These are phyloP conservation scores for Arachis stenosperma DNA, from an alignment of 306 rosid genomes.

Conservation along the genomic window DNA sequence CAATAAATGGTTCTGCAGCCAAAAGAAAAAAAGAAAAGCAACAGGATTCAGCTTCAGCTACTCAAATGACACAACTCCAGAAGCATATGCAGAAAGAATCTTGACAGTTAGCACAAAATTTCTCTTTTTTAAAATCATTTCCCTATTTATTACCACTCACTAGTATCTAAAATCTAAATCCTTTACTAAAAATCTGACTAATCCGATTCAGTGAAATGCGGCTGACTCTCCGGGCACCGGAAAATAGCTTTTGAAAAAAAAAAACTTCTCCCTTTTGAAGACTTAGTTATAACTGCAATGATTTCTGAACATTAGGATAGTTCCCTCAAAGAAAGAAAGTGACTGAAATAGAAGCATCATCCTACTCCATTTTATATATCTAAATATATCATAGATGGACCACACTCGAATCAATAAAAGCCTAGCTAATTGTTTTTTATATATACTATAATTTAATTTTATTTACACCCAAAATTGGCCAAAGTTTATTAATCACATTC, in stretches of 20 bases:
- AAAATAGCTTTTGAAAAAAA: neutral
- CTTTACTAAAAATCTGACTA: no score
- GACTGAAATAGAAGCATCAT: slow-evolving; percentile 2
- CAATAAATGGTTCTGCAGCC: slow-evolving; percentile 69
- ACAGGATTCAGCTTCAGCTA: slow-evolving; percentile 5
- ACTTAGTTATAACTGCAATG: neutral
- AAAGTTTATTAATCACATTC: neutral
- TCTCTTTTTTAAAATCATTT: slow-evolving; percentile 1
- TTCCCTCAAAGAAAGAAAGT: slow-evolving; percentile 9
- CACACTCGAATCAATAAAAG: slow-evolving; percentile 29
- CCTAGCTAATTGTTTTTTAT: slow-evolving; percentile 7
- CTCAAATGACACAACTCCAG: neutral
- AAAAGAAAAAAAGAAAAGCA: slow-evolving; percentile 26
- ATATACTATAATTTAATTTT: neutral
- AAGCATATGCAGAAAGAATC: slow-evolving; percentile 16
- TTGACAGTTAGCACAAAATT: neutral
- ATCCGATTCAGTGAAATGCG: no score
- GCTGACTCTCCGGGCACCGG: no score
- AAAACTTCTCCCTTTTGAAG: slow-evolving; percentile 2
- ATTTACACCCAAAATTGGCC: slow-evolving; percentile 8
- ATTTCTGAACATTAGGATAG: neutral
- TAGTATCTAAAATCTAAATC: no score
- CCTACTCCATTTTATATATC: slow-evolving; percentile 20
- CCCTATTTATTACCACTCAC: no score
- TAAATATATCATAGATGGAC: slow-evolving; percentile 33